phyloP scores from a whole-genome alignment of 2,329 filamentous ascomycete species.

The Calonectria pauciramosa region DNA sequence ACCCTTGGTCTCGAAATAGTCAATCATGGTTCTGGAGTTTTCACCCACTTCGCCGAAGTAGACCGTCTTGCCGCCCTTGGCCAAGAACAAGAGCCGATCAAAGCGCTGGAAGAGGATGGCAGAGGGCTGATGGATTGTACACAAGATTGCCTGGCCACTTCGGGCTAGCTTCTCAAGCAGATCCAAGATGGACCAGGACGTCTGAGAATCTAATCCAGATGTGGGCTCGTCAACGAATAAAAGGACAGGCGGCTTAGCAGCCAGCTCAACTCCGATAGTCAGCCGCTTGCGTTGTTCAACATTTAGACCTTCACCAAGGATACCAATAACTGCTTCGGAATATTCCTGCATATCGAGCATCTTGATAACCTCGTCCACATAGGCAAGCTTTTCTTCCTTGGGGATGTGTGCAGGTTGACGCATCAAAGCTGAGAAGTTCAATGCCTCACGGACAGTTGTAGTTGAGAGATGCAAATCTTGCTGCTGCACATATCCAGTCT shows the following conservation, averaged over 20 bases:
- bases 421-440: slow-evolving; percentile 86
- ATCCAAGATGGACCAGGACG: slow-evolving; percentile 70
- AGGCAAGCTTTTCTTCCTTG: slow-evolving; percentile 80
- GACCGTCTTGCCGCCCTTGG: slow-evolving; percentile 72
- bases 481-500: slow-evolving; percentile 90
- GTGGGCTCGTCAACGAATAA: slow-evolving; percentile 72
- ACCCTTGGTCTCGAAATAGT: slow-evolving; percentile 75
- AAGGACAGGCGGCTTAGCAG: slow-evolving; percentile 66
- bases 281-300: slow-evolving; percentile 71
- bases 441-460: slow-evolving; percentile 84
- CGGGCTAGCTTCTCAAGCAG: slow-evolving; percentile 71
- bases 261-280: slow-evolving; percentile 69
- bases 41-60: slow-evolving; percentile 76
- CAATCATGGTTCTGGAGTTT: slow-evolving; percentile 65
- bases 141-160: slow-evolving; percentile 62
- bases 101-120: slow-evolving; percentile 65
- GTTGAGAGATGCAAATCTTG: slow-evolving; percentile 88
- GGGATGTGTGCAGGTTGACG: slow-evolving; percentile 80
- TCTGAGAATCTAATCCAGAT: slow-evolving; percentile 70
- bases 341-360: slow-evolving; percentile 75
- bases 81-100: slow-evolving; percentile 71
- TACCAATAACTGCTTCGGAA: slow-evolving; percentile 72
- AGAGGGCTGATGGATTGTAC: slow-evolving; percentile 66
- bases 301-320: slow-evolving; percentile 69
- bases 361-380: slow-evolving; percentile 82